Evolutionary conservation across 202 grass and related monocot genomes (phyloP).

Genomic region (Schoenoplectus triqueter): DNA sequence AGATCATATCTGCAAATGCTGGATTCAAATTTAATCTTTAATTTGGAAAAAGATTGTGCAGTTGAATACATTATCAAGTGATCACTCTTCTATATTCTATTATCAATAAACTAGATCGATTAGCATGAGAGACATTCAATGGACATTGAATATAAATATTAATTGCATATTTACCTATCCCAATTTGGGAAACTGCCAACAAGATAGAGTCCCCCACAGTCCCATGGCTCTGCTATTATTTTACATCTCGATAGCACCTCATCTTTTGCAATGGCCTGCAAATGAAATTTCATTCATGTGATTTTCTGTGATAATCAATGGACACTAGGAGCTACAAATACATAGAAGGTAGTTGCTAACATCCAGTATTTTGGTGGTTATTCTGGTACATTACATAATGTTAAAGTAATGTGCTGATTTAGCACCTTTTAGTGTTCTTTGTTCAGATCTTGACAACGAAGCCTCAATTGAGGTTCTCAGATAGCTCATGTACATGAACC

Average conservation of each 20-base stretch:
- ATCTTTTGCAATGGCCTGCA: constrained; percentile 93
- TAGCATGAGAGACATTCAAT: background rate
- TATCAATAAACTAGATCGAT: background rate
- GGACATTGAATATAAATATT: background rate
- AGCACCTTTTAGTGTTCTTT: constrained; percentile 1
- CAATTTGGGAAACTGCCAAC: constrained; percentile 95
- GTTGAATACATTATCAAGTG: constrained; percentile 6
- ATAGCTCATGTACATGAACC: background rate
- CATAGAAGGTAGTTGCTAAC: constrained; percentile 3
- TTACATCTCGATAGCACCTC: constrained; percentile 90
- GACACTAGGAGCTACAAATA: background rate
- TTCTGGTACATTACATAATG: background rate
- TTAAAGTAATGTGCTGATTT: constrained; percentile 12
- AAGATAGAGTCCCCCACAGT: constrained; percentile 96
- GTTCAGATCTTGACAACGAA: constrained; percentile 1
- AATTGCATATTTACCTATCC: constrained; percentile 72
- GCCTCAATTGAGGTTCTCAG: background rate
- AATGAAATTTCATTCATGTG: constrained; percentile 21
- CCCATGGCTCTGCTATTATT: constrained; percentile 99
- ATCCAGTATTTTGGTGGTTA: background rate
- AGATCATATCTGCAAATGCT: background rate
- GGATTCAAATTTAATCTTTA: background rate
- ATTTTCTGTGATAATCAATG: constrained; percentile 5
- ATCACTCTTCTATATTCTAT: background rate
- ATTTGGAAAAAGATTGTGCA: background rate